A percentile compares a stretch with the other conserved stretches of the same genome.
These are phyloP conservation scores for Arthonia radiata DNA, from an alignment of 495 filamentous ascomycete species.

Conservation along the genomic window DNA sequence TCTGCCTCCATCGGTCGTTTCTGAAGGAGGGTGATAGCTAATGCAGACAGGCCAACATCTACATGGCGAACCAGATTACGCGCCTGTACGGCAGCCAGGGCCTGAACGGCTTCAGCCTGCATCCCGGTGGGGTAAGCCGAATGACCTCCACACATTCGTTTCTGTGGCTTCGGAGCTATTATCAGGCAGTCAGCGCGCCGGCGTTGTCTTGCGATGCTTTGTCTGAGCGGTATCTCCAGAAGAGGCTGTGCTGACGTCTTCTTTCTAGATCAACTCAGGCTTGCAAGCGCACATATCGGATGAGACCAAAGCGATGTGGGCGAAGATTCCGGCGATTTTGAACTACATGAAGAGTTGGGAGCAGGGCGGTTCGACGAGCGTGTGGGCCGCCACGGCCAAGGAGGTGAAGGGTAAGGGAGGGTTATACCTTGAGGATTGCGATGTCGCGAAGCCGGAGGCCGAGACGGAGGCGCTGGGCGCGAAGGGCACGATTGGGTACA, in stretches of 20 bases:
- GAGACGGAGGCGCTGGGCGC: constrained; percentile 3
- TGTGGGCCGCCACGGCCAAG: constrained; percentile 17
- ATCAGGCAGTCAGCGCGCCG: too few relatives aligned
- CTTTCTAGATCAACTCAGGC: too few relatives aligned
- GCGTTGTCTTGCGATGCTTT: too few relatives aligned
- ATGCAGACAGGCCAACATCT: constrained; percentile 19
- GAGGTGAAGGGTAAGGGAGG: constrained; percentile 20
- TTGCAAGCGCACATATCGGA: too few relatives aligned
- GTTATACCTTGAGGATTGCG: constrained; percentile 19
- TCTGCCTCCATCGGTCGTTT: too few relatives aligned
- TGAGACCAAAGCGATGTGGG: too few relatives aligned
- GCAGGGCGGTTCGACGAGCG: constrained; percentile 23
- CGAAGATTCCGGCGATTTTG: constrained; percentile 6
- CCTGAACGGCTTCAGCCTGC: constrained; percentile 15
- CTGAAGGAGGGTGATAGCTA: too few relatives aligned
- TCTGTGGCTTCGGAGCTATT: too few relatives aligned
- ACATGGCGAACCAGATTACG: constrained; percentile 20
- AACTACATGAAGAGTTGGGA: constrained; percentile 13
- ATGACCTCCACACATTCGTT: too few relatives aligned
- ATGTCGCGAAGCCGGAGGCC: constrained; percentile 7
- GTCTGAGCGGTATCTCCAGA: too few relatives aligned
- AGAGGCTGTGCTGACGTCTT: too few relatives aligned
- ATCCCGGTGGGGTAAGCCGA: constrained; percentile 16
- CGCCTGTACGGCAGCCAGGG: constrained; percentile 15
- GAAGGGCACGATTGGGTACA: too few relatives aligned